A percentile compares a stretch with the other conserved stretches of the same genome.
Conservation (phyloP, 2,329 filamentous ascomycete genomes). For the Ophiostoma novo-ulmi region DNA sequence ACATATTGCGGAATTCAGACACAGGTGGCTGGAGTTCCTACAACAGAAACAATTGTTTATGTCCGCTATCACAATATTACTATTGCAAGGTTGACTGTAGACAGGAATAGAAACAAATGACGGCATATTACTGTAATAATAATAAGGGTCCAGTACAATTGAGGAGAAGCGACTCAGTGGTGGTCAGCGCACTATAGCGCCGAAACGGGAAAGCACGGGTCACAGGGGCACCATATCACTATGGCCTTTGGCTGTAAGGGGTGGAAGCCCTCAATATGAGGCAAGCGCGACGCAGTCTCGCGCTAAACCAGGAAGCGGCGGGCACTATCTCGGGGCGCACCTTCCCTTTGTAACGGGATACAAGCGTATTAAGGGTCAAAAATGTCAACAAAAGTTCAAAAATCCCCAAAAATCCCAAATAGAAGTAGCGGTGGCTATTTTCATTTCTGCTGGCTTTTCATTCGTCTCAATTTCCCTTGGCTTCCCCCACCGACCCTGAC, state of each 20-base stretch:
- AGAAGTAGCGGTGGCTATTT: not conserved
- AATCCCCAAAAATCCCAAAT: not conserved
- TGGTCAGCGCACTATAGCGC: constrained; percentile 3
- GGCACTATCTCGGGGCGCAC: constrained; percentile 20
- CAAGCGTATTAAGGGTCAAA: not conserved
- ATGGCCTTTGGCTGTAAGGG: too few relatives aligned
- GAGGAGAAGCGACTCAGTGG: not conserved
- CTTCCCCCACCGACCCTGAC: not conserved
- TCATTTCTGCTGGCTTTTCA: not conserved
- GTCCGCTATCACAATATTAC: not conserved
- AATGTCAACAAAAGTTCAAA: not conserved
- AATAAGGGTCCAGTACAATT: not conserved
- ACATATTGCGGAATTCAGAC: not conserved
- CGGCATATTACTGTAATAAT: not conserved
- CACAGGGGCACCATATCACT: too few relatives aligned
- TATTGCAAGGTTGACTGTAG: constrained; percentile 12
- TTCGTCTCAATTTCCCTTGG: not conserved
- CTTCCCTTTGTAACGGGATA: constrained; percentile 16
- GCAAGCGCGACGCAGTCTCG: constrained; percentile 4
- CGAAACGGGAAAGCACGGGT: not conserved
- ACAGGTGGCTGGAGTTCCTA: not conserved
- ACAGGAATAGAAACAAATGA: constrained; percentile 23
- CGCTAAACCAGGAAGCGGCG: constrained; percentile 16
- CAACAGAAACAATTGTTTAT: constrained; percentile 5
- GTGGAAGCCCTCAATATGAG: not conserved